phyloP scores from a whole-genome alignment of 345 rosid species.

The Moringa oleifera region DNA sequence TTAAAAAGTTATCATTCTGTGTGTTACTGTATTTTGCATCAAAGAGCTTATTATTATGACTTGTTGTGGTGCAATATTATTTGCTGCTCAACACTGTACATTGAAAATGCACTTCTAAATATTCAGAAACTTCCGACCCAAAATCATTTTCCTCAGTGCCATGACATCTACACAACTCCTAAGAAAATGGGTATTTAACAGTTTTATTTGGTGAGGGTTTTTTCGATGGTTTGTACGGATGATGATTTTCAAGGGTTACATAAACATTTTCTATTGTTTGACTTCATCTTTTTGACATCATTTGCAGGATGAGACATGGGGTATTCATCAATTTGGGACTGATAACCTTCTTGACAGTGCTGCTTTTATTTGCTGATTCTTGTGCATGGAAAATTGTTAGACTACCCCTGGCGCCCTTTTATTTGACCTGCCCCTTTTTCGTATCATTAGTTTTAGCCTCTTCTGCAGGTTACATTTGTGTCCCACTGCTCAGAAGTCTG shows the following conservation, averaged over 20 bases:
- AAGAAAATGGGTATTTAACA: neutral
- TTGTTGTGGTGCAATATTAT: neutral
- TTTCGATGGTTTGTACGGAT: slow-evolving; percentile 1
- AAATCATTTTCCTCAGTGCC: neutral
- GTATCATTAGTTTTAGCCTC: slow-evolving; percentile 47
- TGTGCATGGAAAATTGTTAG: slow-evolving; percentile 93
- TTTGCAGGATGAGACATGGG: slow-evolving; percentile 69
- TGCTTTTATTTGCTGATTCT: slow-evolving; percentile 66
- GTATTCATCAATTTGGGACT: slow-evolving; percentile 52
- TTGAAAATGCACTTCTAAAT: too few relatives aligned
- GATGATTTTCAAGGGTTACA: neutral
- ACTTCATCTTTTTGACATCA: neutral
- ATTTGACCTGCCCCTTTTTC: slow-evolving; percentile 65
- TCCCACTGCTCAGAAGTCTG: slow-evolving; percentile 60
- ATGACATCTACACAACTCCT: neutral
- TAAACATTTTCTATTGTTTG: slow-evolving; percentile 8
- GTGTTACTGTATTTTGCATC: neutral
- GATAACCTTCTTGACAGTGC: slow-evolving; percentile 44
- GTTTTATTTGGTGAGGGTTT: neutral
- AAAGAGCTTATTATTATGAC: neutral
- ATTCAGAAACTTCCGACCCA: neutral
- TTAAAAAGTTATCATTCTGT: neutral
- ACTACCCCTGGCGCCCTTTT: slow-evolving; percentile 67
- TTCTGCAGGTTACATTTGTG: slow-evolving; percentile 61
- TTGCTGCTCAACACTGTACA: neutral